Evolutionary conservation across 2,329 filamentous ascomycete genomes (phyloP).

Genomic region (Colletotrichum acutatum): DNA sequence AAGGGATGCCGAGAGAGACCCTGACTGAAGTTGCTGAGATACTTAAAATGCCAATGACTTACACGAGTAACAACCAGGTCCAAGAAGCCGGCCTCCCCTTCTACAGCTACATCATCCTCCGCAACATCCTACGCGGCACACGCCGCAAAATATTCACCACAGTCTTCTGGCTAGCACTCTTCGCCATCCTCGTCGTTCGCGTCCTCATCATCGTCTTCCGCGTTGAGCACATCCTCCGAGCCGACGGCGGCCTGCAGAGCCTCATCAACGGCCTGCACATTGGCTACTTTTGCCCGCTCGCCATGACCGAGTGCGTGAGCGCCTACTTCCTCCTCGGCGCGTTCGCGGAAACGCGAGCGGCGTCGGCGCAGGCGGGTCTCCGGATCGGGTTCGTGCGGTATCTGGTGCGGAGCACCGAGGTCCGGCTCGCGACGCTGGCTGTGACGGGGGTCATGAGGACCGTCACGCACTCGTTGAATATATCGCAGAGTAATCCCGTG

Average conservation of each 20-base stretch:
- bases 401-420: background rate
- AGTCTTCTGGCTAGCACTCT: no score
- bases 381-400: background rate
- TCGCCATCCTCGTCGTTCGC: no score
- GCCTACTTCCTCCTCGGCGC: conserved; percentile 46
- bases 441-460: background rate
- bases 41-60: no score
- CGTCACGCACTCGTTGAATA: background rate
- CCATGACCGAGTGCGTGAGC: conserved; percentile 51
- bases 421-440: background rate
- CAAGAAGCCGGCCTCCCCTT: no score
- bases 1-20: no score
- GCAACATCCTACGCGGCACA: no score
- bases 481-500: background rate
- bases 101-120: no score
- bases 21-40: no score
- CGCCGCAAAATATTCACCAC: no score
- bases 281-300: conserved; percentile 53
- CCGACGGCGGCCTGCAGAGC: conserved; percentile 39
- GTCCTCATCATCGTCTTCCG: conserved; percentile 44
- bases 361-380: background rate
- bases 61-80: no score
- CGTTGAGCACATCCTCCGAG: conserved; percentile 42
- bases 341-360: background rate
- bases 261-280: conserved; percentile 51